Percentiles rank a stretch among this genome's conserved stretches.
phyloP scores from a whole-genome alignment of 441 rosid species.

The Euphorbia celastroides region DNA sequence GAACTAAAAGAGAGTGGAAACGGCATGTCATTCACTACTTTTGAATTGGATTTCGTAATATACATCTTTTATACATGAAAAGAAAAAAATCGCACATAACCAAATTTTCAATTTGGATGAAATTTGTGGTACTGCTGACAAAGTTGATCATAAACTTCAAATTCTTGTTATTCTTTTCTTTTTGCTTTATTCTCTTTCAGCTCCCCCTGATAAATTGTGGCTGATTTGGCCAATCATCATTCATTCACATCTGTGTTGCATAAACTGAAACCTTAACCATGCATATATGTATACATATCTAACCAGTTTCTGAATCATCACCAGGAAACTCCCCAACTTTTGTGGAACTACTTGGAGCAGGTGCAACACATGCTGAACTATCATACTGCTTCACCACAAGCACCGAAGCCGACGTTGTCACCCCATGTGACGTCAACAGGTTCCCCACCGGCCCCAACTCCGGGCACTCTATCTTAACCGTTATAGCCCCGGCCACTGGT shows the following conservation, averaged over 20 bases:
- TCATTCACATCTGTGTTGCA: background rate
- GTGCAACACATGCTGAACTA: constrained; percentile 9
- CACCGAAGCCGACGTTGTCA: constrained; percentile 46
- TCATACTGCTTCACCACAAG: constrained; percentile 56
- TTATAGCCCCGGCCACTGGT: constrained; percentile 37
- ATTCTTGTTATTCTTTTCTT: too few species aligned
- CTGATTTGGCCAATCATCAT: background rate
- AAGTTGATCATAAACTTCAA: background rate
- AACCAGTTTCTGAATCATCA: constrained; percentile 11
- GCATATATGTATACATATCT: background rate
- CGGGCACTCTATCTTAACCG: constrained; percentile 42
- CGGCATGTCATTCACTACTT: too few species aligned
- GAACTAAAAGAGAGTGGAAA: too few species aligned
- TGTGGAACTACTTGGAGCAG: background rate
- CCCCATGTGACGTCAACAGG: constrained; percentile 39
- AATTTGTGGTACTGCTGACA: background rate
- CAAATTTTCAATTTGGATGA: too few species aligned
- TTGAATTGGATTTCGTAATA: too few species aligned
- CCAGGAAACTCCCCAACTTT: constrained; percentile 23
- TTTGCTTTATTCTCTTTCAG: background rate
- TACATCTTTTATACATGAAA: too few species aligned
- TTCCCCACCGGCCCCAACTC: constrained; percentile 70
- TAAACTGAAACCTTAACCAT: background rate
- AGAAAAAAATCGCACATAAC: too few species aligned
- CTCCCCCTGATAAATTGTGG: background rate